These are phyloP conservation scores for Allantophomopsis lycopodina DNA, from an alignment of 2,329 filamentous ascomycete genomes.

Conservation along the genomic window DNA sequence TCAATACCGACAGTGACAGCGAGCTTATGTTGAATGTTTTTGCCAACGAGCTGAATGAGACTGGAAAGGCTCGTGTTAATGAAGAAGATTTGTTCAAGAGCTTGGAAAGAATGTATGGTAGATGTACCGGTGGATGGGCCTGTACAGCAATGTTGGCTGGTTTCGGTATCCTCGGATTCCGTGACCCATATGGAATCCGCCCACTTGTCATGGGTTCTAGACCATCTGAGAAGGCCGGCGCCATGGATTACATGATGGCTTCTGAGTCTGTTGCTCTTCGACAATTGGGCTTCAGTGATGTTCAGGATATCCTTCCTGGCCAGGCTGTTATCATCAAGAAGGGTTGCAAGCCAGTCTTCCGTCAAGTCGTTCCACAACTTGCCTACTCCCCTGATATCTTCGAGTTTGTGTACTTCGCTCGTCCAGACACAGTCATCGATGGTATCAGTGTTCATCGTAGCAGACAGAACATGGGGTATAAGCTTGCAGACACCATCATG, in stretches of 20 bases:
- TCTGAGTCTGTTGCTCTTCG: conserved; percentile 76
- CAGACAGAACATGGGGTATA: conserved; percentile 75
- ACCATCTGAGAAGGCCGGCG: conserved; percentile 47
- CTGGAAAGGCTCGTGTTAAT: conserved; percentile 70
- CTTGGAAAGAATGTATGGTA: conserved; percentile 57
- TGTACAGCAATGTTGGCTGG: conserved; percentile 73
- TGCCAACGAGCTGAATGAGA: conserved; percentile 67
- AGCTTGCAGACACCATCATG: conserved; percentile 61
- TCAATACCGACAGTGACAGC: conserved; percentile 78
- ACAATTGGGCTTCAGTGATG: conserved; percentile 67
- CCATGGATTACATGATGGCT: conserved; percentile 78
- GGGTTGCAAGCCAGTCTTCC: conserved; percentile 58
- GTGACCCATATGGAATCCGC: conserved; percentile 70
- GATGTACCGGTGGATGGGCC: conserved; percentile 63
- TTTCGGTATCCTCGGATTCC: conserved; percentile 69
- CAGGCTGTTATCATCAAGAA: conserved; percentile 79
- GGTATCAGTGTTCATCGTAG: conserved; percentile 78
- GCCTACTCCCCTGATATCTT: conserved; percentile 77
- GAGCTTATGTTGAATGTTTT: conserved; percentile 85
- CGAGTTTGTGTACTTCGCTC: conserved; percentile 77
- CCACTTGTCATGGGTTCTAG: conserved; percentile 69
- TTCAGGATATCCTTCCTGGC: conserved; percentile 67
- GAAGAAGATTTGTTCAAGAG: conserved; percentile 63
- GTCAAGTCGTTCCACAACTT: conserved; percentile 54
- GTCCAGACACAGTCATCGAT: conserved; percentile 72